phyloP scores from a whole-genome alignment of 2,329 filamentous ascomycete genomes.

The Alternaria viburni region DNA sequence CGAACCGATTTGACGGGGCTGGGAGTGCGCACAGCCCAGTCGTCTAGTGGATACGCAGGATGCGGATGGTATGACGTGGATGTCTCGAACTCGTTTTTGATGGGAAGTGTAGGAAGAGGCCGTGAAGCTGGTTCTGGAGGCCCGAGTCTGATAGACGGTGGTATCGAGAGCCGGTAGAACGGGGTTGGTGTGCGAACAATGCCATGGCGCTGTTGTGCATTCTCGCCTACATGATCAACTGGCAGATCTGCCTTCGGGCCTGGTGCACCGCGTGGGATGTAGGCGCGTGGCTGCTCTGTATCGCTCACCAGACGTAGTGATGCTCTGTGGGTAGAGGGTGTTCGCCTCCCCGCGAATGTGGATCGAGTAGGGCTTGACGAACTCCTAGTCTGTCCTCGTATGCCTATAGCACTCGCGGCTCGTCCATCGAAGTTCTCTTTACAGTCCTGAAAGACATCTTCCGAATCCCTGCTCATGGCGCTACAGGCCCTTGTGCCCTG shows the following conservation, averaged over 20 bases:
- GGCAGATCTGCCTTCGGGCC: background rate
- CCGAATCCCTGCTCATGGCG: background rate
- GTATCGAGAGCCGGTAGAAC: constrained; percentile 31
- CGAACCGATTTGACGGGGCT: constrained; percentile 35
- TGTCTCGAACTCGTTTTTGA: constrained; percentile 17
- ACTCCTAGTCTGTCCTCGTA: background rate
- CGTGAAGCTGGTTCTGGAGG: constrained; percentile 15
- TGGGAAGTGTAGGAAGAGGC: constrained; percentile 24
- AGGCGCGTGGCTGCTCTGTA: constrained; percentile 9
- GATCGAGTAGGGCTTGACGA: background rate
- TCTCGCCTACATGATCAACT: background rate
- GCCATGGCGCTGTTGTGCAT: constrained; percentile 9
- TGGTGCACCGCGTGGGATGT: constrained; percentile 23
- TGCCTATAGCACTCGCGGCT: background rate
- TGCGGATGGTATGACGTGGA: constrained; percentile 30
- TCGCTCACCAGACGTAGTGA: background rate
- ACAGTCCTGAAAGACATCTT: background rate
- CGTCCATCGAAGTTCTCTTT: background rate
- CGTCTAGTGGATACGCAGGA: constrained; percentile 31
- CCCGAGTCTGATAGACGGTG: constrained; percentile 28
- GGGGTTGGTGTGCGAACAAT: constrained; percentile 4
- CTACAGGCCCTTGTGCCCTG: background rate
- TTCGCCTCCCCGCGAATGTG: background rate
- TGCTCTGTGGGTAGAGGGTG: background rate
- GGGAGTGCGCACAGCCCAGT: constrained; percentile 36